A percentile compares a stretch with the other conserved stretches of the same genome.
Evolutionary conservation across 192 early-diverging fungal genomes (phyloP).

Genomic region (Coemansia sp.): DNA sequence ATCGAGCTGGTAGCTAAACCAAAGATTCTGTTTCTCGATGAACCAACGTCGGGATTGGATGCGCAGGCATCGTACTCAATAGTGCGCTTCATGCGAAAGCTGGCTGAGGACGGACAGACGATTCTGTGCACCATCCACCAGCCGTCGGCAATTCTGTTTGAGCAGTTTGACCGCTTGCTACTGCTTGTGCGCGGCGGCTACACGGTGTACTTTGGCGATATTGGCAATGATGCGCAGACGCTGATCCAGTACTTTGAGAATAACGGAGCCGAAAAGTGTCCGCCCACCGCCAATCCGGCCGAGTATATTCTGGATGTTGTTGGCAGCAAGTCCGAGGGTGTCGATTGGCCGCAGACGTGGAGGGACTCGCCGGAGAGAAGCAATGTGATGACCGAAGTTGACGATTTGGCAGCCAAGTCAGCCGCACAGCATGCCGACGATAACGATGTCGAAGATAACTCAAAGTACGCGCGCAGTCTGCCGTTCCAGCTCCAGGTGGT

Average conservation of each 20-base stretch:
- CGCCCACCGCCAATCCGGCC: constrained; percentile 72
- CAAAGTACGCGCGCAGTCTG: constrained; percentile 54
- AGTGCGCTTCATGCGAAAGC: constrained; percentile 66
- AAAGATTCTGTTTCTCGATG: constrained; percentile 82
- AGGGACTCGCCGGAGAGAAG: constrained; percentile 55
- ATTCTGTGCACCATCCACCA: constrained; percentile 81
- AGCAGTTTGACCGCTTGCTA: constrained; percentile 77
- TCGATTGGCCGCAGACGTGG: constrained; percentile 79
- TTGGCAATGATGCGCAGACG: constrained; percentile 64
- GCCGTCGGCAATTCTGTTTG: constrained; percentile 75
- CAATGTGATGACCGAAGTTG: constrained; percentile 55
- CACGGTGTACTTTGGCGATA: constrained; percentile 80
- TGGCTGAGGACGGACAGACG: constrained; percentile 63
- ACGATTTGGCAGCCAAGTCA: constrained; percentile 31
- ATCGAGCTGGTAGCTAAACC: constrained; percentile 77
- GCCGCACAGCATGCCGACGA: constrained; percentile 15
- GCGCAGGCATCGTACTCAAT: constrained; percentile 72
- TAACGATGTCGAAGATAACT: constrained; percentile 23
- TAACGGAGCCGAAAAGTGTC: constrained; percentile 69
- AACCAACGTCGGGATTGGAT: constrained; percentile 80
- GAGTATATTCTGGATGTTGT: constrained; percentile 85
- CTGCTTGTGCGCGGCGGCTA: constrained; percentile 74
- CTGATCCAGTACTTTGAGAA: constrained; percentile 77
- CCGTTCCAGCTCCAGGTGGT: constrained; percentile 62
- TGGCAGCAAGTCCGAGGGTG: constrained; percentile 41